Evolutionary conservation across 2,329 filamentous ascomycete genomes (phyloP), one percentile per base, ranked within the genome.

Genomic region (Exutisphaerella laricina): DNA sequence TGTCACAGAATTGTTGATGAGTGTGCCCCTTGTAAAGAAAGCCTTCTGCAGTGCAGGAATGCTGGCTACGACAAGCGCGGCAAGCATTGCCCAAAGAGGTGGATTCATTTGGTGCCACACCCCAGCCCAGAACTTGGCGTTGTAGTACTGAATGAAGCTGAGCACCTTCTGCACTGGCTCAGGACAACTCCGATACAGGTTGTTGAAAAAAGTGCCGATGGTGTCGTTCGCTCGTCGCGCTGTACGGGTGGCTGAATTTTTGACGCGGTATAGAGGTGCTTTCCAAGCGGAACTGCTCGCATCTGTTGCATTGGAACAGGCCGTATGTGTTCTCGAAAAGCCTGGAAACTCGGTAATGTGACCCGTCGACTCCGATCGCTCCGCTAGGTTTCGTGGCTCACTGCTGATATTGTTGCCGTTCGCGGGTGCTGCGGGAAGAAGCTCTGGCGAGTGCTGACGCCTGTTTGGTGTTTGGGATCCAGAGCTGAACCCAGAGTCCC

Each of bases 21-120:
- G 95, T 0, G 88, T 88, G 13, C 86, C 90, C 26, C 88, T 80
- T 39, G 82, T 75, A 67, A 97, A 98, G 70, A 98, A 96, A 13
- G 92, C 69, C 29, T 75, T 72, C 64, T 98, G 90, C 5, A 98
- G 75, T 1, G 71, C 61, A 0, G 92, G 92, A 4, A 96, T 78
- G 1, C 88, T 94, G 2, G 92, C 92, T 4, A 98, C 85, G 38
- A 95, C 69, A 33, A 97, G 82, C n/a, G 92, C 87, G 28, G 82
- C 72, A 23, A 97, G 71, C 92, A 98, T 97, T 21, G 92, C 89
- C 88, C 89, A 97, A 18, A 98, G 80, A 1, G 92, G 92, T 30
- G 92, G 90, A 66, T 97, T 97, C 90, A 98, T 97, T 65, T 96
- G 95, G 35, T 85, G 84, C 85, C 85, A 92, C 9, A 89, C 63